Conservation (phyloP, 495 filamentous ascomycete species). For the Hyaloscypha finlandica region DNA sequence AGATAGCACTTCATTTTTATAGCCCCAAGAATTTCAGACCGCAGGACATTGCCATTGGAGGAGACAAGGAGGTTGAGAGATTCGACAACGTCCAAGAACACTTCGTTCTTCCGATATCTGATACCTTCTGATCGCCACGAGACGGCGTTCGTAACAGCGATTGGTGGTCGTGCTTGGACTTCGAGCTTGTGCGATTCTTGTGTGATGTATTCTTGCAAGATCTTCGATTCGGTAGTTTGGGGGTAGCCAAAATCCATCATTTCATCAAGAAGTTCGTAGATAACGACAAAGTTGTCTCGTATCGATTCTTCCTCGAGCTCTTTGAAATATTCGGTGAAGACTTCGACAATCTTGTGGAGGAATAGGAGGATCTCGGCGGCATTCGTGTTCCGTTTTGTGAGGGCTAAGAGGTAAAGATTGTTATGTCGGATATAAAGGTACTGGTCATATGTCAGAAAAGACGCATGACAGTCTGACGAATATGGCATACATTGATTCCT, state of each 20-base stretch:
- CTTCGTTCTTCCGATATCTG: constrained; percentile 98
- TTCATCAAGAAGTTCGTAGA: constrained; percentile 98
- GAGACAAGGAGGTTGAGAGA: constrained; percentile 95
- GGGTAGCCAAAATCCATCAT: constrained; percentile 99
- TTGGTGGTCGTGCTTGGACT: constrained; percentile 97
- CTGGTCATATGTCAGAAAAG: constrained; percentile 44
- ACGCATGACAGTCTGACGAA: neutral
- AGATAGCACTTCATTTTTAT: constrained; percentile 99
- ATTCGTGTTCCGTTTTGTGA: constrained; percentile 99
- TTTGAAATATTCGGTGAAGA: constrained; percentile 99
- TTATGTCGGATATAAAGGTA: constrained; percentile 99
- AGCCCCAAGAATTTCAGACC: constrained; percentile 95
- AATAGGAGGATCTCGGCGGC: constrained; percentile 98
- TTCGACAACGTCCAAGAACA: constrained; percentile 97
- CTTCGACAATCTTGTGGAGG: constrained; percentile 97
- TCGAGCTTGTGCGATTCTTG: constrained; percentile 99
- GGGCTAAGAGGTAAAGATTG: constrained; percentile 97
- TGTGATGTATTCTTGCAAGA: constrained; percentile 99
- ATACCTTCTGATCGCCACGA: constrained; percentile 98
- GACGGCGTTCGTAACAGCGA: constrained; percentile 98
- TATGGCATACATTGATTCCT: constrained; percentile 84
- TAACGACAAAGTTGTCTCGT: constrained; percentile 98
- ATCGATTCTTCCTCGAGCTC: constrained; percentile 99
- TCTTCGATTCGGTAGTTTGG: constrained; percentile 98
- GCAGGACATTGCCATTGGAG: constrained; percentile 90